A percentile compares a stretch with the other conserved stretches of the same genome.
phyloP scores from a whole-genome alignment of 192 early-diverging fungal species.

The Coemansia sp. region DNA sequence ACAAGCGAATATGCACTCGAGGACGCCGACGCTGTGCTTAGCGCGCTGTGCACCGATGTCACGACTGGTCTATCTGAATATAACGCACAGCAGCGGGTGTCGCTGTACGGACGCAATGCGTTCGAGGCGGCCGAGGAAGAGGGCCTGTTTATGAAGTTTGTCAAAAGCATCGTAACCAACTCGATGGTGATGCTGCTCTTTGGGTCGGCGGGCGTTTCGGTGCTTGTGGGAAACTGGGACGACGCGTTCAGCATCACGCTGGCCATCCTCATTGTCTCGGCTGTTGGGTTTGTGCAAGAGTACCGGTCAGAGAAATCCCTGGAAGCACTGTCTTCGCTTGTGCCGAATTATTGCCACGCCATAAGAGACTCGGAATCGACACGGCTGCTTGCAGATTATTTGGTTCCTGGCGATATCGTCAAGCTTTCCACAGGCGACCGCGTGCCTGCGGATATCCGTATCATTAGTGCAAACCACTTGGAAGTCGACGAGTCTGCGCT shows the following conservation, averaged over 20 bases:
- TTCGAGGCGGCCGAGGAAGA: constrained; percentile 75
- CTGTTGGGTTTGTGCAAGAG: constrained; percentile 92
- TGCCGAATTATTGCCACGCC: constrained; percentile 77
- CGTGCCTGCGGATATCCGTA: constrained; percentile 89
- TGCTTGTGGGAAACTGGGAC: constrained; percentile 71
- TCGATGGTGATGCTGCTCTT: constrained; percentile 88
- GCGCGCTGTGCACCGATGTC: constrained; percentile 69
- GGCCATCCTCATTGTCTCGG: constrained; percentile 75
- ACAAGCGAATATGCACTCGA: constrained; percentile 54
- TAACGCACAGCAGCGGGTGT: constrained; percentile 66
- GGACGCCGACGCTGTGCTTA: constrained; percentile 25
- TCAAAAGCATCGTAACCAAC: constrained; percentile 82
- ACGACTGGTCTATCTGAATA: constrained; percentile 65
- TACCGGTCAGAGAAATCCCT: constrained; percentile 91
- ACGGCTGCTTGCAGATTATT: constrained; percentile 70
- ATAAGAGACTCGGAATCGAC: constrained; percentile 68
- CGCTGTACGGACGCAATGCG: constrained; percentile 74
- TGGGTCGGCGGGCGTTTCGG: constrained; percentile 76
- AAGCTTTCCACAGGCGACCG: constrained; percentile 85
- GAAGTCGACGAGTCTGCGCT: constrained; percentile 93
- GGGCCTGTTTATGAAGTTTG: constrained; percentile 75
- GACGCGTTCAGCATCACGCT: constrained; percentile 87
- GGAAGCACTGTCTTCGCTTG: constrained; percentile 86
- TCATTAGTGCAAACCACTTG: constrained; percentile 74
- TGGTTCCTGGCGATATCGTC: constrained; percentile 93